Conservation (phyloP, 495 filamentous ascomycete genomes). For the Melanomma pulvis-pyrius region DNA sequence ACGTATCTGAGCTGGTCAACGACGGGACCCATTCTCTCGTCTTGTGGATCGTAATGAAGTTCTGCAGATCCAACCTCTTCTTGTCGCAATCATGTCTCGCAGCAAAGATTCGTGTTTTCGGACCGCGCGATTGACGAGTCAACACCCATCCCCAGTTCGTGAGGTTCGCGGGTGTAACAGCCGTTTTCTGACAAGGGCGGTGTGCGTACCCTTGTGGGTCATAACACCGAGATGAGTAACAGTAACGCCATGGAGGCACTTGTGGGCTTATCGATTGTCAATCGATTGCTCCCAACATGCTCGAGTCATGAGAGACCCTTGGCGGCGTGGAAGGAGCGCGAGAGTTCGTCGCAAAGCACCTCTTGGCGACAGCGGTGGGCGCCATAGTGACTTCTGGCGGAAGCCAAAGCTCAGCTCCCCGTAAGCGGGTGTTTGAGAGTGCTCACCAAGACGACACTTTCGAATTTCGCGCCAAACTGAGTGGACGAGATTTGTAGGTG, state of each 20-base stretch:
- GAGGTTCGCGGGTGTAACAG: neutral
- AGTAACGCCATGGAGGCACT: neutral
- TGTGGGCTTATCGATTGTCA: neutral
- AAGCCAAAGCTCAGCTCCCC: neutral
- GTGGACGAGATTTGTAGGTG: no score
- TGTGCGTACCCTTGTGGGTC: neutral
- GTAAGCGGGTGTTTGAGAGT: neutral
- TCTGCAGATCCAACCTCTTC: neutral
- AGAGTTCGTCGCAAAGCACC: no score
- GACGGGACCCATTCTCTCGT: neutral
- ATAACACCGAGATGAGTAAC: neutral
- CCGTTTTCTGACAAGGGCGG: conserved; percentile 23
- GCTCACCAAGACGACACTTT: neutral
- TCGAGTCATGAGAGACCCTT: neutral
- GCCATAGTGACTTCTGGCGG: neutral
- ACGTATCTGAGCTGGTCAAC: neutral
- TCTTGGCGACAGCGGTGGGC: neutral
- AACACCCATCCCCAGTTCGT: neutral
- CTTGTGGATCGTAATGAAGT: neutral
- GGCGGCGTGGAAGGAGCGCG: neutral
- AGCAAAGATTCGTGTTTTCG: neutral
- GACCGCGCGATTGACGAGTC: neutral
- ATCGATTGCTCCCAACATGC: neutral
- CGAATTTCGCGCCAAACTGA: no score
- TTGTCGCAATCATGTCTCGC: neutral